Base-by-base conservation (phyloP, 106 monocot genomes). In the Phalaenopsis equestris region DNA sequence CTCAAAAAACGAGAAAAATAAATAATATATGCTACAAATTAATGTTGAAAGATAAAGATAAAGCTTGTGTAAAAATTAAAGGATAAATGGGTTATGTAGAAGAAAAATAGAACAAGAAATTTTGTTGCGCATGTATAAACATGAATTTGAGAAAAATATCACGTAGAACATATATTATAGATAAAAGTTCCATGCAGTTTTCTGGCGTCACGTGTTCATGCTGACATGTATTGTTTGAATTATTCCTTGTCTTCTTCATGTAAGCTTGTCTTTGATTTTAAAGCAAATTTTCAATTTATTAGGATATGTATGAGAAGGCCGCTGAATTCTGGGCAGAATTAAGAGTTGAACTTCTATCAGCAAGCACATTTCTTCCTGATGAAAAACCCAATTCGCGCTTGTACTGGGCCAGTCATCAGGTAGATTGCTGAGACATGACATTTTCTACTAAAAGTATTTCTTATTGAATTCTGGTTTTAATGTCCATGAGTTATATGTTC, bases 351-450 rank as follows among this genome's bases (percentile, higher is more conserved):
- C 84, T 99, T 68, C 65, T 99, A 55, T 88, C 94, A 41, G 98
- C 94, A 74, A 81, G 83, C 86, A 82, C 90, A 79, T 88, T 88
- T 80, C 82, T 88, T 86, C 77, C 84, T 21, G 98, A 95, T 48
- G 94, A 94, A 45, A 99, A 91, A 41, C 75, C 88, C 72, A 95
- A 43, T 80, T 86, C 88, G 98, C 89, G 98, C 45, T 68, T 99
- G 30, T 99, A 99, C 77, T 99, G 98, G 98, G 90, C 98, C 30
- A 94, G 89, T 76, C 98, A 99, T 82, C 98, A 99, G 94, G 98
- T 94, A 80, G 43, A 75, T 42, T 78, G 14, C 41, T 81, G 48
- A 3, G 15, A 56, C 16, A 55, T 38, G 46, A 17, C 74, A 42
- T 74, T 19, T 74, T 74, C 42, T 41, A 74, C 12, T 8, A n/a